Conservation (phyloP, 108 stramenopile genomes). For the Cyclotella baltica region DNA sequence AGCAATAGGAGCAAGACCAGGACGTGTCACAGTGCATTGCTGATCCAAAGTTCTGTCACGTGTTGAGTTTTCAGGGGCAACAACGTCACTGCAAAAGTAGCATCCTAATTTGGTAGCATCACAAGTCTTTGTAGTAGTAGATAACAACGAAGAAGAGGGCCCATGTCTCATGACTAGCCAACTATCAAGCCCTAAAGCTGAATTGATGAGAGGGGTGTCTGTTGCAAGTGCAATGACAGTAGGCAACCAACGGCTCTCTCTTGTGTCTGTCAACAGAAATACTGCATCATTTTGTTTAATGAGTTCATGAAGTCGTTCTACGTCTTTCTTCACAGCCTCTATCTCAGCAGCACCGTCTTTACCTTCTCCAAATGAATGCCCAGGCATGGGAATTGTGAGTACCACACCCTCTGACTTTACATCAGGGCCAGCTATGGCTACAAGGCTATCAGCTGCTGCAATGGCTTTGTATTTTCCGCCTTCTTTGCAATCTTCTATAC, state of each 20-base stretch:
- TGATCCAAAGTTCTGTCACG: slow-evolving; percentile 98
- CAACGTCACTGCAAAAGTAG: slow-evolving; percentile 99
- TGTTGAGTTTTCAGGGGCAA: slow-evolving; percentile 95
- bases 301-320: slow-evolving; percentile 71
- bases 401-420: slow-evolving; percentile 77
- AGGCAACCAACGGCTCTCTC: slow-evolving; percentile 98
- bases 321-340: slow-evolving; percentile 66
- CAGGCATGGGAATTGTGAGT: slow-evolving; percentile 98
- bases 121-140: slow-evolving; percentile 23
- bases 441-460: slow-evolving; percentile 93
- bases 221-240: slow-evolving; percentile 94
- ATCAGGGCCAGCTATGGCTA: slow-evolving; percentile 82
- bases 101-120: slow-evolving; percentile 84
- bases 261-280: slow-evolving; percentile 95
- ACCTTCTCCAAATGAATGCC: slow-evolving; percentile 78
- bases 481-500: slow-evolving; percentile 86
- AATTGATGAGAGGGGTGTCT: slow-evolving; percentile 91
- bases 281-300: slow-evolving; percentile 91
- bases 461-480: slow-evolving; percentile 90
- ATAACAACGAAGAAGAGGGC: slow-evolving; percentile 30
- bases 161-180: slow-evolving; percentile 99
- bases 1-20: slow-evolving; percentile 97
- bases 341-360: slow-evolving; percentile 59
- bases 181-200: slow-evolving; percentile 96
- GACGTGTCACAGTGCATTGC: slow-evolving; percentile 99